Conservation (phyloP, 306 rosid genomes). For the Lagenaria siceraria region DNA sequence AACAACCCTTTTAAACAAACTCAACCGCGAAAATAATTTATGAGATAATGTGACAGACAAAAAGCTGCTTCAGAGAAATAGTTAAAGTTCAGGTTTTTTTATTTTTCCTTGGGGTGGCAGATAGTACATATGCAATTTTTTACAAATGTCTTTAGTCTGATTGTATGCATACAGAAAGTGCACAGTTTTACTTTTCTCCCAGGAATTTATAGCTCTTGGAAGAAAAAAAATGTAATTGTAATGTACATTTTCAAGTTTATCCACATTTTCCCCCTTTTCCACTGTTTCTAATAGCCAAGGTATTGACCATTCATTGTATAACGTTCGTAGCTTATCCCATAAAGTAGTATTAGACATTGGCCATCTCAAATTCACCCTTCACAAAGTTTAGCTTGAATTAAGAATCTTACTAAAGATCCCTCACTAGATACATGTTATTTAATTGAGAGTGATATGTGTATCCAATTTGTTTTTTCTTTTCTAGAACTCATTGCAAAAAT, state of each 20-base stretch:
- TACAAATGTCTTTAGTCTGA: background rate
- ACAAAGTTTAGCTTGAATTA: background rate
- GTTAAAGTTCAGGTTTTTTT: background rate
- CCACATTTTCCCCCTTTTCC: background rate
- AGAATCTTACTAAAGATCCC: background rate
- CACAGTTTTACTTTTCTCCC: background rate
- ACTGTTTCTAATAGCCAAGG: background rate
- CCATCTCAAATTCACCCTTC: background rate
- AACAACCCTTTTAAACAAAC: slow-evolving; percentile 60
- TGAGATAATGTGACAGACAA: background rate
- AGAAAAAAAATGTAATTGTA: background rate
- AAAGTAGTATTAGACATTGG: background rate
- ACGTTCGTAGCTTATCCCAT: background rate
- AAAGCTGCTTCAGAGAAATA: background rate
- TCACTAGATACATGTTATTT: too few relatives aligned
- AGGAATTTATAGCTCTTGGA: background rate
- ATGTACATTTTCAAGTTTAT: background rate
- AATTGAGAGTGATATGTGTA: too few relatives aligned
- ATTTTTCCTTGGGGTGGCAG: background rate
- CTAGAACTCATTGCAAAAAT: too few relatives aligned
- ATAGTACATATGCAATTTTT: background rate
- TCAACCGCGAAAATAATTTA: slow-evolving; percentile 38
- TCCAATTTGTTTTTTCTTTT: too few relatives aligned
- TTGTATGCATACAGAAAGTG: background rate
- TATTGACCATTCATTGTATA: background rate